These are phyloP conservation scores for Aristolochia contorta DNA, from an alignment of 164 flowering plant species.

Conservation along the genomic window DNA sequence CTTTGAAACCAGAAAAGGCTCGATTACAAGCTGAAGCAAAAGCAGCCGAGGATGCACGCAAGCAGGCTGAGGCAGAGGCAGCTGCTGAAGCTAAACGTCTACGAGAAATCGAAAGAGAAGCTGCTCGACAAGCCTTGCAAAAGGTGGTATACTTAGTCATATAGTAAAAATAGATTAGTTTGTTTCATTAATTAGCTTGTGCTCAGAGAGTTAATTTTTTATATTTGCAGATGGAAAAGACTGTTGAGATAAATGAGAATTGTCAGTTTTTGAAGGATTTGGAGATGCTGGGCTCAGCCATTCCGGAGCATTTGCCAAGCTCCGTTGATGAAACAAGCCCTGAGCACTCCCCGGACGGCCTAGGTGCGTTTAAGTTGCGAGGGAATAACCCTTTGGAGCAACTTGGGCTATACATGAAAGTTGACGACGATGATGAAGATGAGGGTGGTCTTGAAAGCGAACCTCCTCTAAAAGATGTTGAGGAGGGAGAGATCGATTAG, in stretches of 20 bases:
- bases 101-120: conserved; percentile 83
- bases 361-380: conserved; percentile 57
- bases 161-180: background rate
- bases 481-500: conserved; percentile 80
- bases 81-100: conserved; percentile 66
- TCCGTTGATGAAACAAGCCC: conserved; percentile 73
- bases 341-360: conserved; percentile 44
- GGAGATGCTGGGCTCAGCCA: conserved; percentile 65
- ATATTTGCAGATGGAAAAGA: conserved; percentile 72
- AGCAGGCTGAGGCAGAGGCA: conserved; percentile 60
- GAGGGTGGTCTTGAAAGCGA: conserved; percentile 30
- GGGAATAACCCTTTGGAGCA: conserved; percentile 74
- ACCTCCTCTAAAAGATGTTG: conserved; percentile 35
- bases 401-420: conserved; percentile 80
- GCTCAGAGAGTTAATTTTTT: conserved; percentile 4
- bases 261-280: conserved; percentile 62
- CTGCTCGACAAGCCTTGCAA: conserved; percentile 71
- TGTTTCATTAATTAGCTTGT: background rate
- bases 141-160: conserved; percentile 32
- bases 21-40: conserved; percentile 79
- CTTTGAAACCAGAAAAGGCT: conserved; percentile 51
- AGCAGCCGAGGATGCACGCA: conserved; percentile 81
- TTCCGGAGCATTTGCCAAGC: conserved; percentile 48
- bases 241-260: conserved; percentile 82
- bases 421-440: conserved; percentile 67